A percentile compares a stretch with the other conserved stretches of the same genome.
These are phyloP conservation scores for Wickerhamomyces rabaulensis DNA, from an alignment of 805 yeast species.

Conservation along the genomic window DNA sequence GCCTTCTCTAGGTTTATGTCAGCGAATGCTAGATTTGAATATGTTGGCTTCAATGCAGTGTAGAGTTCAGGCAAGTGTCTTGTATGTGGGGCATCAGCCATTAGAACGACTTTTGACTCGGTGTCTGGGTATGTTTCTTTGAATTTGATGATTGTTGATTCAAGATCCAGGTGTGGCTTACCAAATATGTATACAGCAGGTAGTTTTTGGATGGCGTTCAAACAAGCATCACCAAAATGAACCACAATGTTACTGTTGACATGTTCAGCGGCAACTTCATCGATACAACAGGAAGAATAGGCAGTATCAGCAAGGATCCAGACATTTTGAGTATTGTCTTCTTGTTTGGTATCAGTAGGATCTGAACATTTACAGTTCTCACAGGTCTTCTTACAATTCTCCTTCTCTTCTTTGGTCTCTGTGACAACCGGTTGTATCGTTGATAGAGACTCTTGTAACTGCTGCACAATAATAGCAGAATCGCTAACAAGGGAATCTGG, in stretches of 20 bases:
- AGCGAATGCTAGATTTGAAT: conserved; percentile 33
- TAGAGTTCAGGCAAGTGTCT: conserved; percentile 37
- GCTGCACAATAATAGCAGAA: conserved; percentile 63
- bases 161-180: conserved; percentile 48
- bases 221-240: conserved; percentile 94
- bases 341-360: conserved; percentile 5
- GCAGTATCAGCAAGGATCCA: conserved; percentile 95
- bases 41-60: conserved; percentile 24
- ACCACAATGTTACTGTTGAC: conserved; percentile 79
- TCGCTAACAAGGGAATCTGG: conserved; percentile 81
- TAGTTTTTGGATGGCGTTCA: conserved; percentile 70
- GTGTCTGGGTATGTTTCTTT: conserved; percentile 33
- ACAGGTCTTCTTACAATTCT: conserved; percentile 17
- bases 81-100: conserved; percentile 73
- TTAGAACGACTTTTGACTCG: conserved; percentile 46
- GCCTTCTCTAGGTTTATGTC: conserved; percentile 31
- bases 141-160: conserved; percentile 34
- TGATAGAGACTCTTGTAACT: conserved; percentile 34
- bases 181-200: conserved; percentile 81
- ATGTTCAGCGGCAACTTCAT: conserved; percentile 95
- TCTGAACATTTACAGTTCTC: conserved; percentile 22
- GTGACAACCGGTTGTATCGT: neutral
- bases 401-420: conserved; percentile 3
- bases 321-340: conserved; percentile 32
- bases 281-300: conserved; percentile 92